phyloP scores from a whole-genome alignment of 164 flowering plant genomes.

The Magnolia changhungtana region DNA sequence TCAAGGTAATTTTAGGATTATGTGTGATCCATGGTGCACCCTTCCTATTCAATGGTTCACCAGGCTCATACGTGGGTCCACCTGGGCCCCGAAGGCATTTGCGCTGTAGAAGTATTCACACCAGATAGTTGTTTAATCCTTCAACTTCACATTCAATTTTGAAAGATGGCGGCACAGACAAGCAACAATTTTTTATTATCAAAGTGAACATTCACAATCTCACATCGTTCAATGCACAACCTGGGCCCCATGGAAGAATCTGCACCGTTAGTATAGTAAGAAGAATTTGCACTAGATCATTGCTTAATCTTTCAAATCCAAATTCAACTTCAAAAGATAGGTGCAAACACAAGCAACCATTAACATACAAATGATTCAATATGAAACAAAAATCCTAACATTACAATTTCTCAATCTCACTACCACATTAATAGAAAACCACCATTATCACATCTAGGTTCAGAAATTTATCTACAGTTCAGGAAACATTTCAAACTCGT shows the following conservation, averaged over 20 bases:
- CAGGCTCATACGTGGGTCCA: too few species aligned
- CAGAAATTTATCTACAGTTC: constrained; percentile 13
- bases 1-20: too few species aligned
- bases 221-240: neutral
- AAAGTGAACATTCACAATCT: neutral
- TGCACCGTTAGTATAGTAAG: neutral
- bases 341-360: neutral
- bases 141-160: neutral
- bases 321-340: neutral
- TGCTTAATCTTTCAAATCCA: neutral
- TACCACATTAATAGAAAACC: neutral
- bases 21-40: too few species aligned
- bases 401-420: constrained; percentile 1
- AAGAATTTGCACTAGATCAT: neutral
- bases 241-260: neutral
- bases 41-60: too few species aligned
- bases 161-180: neutral
- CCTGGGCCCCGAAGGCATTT: too few species aligned
- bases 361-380: neutral
- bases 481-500: constrained; percentile 16
- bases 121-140: neutral
- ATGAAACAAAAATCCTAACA: neutral
- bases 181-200: too few species aligned
- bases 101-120: too few species aligned
- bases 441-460: neutral